These are phyloP conservation scores for Effrenium voratum DNA, from an alignment of 73 alveolate species.

Conservation along the genomic window DNA sequence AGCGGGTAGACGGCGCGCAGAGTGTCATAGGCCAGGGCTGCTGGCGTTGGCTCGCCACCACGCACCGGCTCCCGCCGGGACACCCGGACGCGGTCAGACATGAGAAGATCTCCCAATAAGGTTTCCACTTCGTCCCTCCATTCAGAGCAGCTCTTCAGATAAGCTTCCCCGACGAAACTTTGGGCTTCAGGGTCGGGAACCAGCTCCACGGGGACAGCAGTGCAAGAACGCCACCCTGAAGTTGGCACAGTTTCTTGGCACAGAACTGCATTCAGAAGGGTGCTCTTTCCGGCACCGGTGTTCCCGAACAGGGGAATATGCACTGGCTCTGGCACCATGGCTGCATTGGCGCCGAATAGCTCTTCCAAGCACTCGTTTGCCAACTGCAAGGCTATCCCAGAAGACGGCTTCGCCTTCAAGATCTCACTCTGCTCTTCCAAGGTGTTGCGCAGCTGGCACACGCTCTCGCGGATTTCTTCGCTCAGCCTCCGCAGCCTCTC, in stretches of 20 bases:
- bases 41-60: constrained; percentile 39
- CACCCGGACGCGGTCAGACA: constrained; percentile 51
- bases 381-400: neutral
- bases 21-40: constrained; percentile 36
- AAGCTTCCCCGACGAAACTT: neutral
- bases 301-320: constrained; percentile 63
- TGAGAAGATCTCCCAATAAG: constrained; percentile 17
- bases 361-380: neutral
- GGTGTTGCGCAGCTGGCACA: neutral
- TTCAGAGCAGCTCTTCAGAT: constrained; percentile 16
- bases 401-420: neutral
- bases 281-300: constrained; percentile 61
- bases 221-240: constrained; percentile 80
- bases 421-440: neutral
- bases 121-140: constrained; percentile 36
- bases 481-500: neutral
- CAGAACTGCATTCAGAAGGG: constrained; percentile 54
- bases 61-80: constrained; percentile 58
- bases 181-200: neutral
- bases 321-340: no score
- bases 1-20: constrained; percentile 37
- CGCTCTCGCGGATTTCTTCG: no score
- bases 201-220: constrained; percentile 69
- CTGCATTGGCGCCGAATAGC: no score
- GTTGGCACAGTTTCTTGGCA: constrained; percentile 60